Base-by-base conservation (phyloP, 768 basidiomycete genomes). In the Lactarius evosmus region DNA sequence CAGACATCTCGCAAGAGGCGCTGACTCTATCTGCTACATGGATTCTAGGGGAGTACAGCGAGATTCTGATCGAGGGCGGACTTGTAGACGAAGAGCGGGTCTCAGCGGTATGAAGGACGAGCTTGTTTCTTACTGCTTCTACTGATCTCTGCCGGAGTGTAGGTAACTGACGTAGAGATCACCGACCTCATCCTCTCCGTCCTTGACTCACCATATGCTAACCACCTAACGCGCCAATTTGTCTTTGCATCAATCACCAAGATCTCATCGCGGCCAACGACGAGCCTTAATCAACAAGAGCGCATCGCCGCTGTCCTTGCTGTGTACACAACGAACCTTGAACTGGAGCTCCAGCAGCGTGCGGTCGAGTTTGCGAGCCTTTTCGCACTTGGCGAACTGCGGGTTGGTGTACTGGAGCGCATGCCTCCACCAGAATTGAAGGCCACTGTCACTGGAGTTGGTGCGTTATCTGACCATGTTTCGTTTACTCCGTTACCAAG, bases 371-470 rank as follows among this genome's bases (percentile, higher is more conserved):
- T 95, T 74, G 91, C 89, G 1, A 89, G 85, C 69, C 73, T 99
- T 68, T 93, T 93, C 72, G 84, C 81, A 32, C 76, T 93, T 8
- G 88, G 87, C 6, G 86, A 90, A n/a, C 77, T 91, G 25, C 81
- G 84, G 63, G 80, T 82, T 8, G 97, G 96, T 40, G 94, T 99
- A 1, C 75, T 98, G 64, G 97, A 99, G 78, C 84, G 94, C 60
- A 99, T 99, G 97, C 97, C 97, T n/a, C 91, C 93, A 6, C 97
- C 97, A 2, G 97, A 99, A 74, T 77, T 98, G 67, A 97, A 95
- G 77, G 89, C 91, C n/a, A 98, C 96, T 2, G 91, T 98, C 2
- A 90, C 96, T 82, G 97, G 93, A 52, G 83, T 89, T 64, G 91
- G 94, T 95, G 69, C 67, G 85, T 77, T 16, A 17, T 30, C 60